Percentiles rank a stretch among this genome's conserved stretches.
These are phyloP conservation scores for Pinus tabuliformis DNA, from an alignment of 75 land plant genomes.

Conservation along the genomic window DNA sequence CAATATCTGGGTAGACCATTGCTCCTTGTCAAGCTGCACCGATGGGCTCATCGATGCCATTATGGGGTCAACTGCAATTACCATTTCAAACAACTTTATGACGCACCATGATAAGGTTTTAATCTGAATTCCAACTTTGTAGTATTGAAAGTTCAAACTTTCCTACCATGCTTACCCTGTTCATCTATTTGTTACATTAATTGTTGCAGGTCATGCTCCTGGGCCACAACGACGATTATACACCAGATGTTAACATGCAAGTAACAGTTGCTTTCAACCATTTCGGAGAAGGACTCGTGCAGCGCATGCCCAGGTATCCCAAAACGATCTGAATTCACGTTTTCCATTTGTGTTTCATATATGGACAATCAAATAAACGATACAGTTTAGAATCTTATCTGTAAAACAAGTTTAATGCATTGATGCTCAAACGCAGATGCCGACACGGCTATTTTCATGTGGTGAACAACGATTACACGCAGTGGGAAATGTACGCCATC, in stretches of 20 bases:
- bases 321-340: too few relatives aligned
- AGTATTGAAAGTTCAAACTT: too few relatives aligned
- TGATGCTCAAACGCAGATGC: conserved; percentile 43
- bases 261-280: conserved; percentile 78
- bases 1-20: conserved; percentile 80
- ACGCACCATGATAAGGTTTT: conserved; percentile 82
- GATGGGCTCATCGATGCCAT: conserved; percentile 83
- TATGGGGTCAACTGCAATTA: conserved; percentile 73
- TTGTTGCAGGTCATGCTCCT: conserved; percentile 58
- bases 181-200: neutral
- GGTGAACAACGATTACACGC: conserved; percentile 84
- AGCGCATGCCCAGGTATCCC: conserved; percentile 79
- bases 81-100: conserved; percentile 83
- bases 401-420: neutral
- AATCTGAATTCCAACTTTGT: too few relatives aligned
- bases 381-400: neutral
- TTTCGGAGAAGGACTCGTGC: conserved; percentile 68
- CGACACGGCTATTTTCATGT: conserved; percentile 88
- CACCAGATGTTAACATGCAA: conserved; percentile 56
- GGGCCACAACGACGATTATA: conserved; percentile 57
- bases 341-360: neutral
- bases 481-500: conserved; percentile 96
- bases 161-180: neutral
- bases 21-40: conserved; percentile 62
- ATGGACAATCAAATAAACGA: neutral